Conservation (phyloP, 1,284 basidiomycete species). For the Ustilago nuda region DNA sequence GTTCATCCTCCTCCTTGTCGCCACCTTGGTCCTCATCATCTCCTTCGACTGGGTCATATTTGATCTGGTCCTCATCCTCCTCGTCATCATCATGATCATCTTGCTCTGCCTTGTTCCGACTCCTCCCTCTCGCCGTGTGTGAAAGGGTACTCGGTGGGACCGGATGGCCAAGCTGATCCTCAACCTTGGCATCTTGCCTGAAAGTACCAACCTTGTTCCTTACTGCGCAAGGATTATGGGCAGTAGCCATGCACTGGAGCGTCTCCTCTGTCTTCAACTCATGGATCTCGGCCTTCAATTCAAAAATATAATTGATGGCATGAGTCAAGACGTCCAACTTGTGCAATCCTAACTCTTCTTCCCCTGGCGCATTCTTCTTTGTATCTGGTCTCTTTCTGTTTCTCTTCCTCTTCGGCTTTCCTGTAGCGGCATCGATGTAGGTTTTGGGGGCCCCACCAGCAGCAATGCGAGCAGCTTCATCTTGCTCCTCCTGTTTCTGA, state of each 20-base stretch:
- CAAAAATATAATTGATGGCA: conserved; percentile 65
- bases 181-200: conserved; percentile 41
- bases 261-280: conserved; percentile 48
- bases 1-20: conserved; percentile 39
- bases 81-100: conserved; percentile 15
- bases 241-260: conserved; percentile 40
- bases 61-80: conserved; percentile 37
- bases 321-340: conserved; percentile 64
- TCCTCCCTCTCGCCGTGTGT: not conserved
- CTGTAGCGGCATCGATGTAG: conserved; percentile 49
- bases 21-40: conserved; percentile 30
- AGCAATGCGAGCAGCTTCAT: conserved; percentile 47
- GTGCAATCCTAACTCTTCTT: conserved; percentile 62
- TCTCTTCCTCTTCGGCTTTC: conserved; percentile 59
- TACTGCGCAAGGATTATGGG: conserved; percentile 43
- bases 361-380: conserved; percentile 32
- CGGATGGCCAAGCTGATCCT: conserved; percentile 33
- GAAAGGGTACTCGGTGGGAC: conserved; percentile 6
- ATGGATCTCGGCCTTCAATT: conserved; percentile 57
- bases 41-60: conserved; percentile 25
- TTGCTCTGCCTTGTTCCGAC: not conserved
- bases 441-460: conserved; percentile 47
- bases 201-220: conserved; percentile 28
- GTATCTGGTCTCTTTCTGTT: conserved; percentile 52
- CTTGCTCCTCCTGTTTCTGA: conserved; percentile 54